Conservation (phyloP, 75 land plant species). For the Sequoiadendron giganteum region DNA sequence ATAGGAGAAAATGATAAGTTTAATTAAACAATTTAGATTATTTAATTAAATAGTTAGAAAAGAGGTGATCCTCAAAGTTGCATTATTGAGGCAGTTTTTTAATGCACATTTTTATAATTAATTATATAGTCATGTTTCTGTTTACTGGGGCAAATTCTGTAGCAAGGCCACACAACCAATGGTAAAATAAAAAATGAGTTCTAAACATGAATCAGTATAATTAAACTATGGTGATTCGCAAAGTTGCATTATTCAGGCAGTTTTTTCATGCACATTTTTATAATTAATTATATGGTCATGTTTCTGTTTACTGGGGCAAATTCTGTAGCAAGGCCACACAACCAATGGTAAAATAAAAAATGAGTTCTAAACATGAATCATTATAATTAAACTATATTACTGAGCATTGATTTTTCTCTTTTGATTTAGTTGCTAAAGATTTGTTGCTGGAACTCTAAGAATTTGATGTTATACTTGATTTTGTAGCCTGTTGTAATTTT, state of each 20-base stretch:
- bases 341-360: neutral
- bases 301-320: neutral
- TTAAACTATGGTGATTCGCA: no score
- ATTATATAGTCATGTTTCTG: neutral
- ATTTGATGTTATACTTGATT: neutral
- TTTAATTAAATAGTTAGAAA: no score
- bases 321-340: neutral
- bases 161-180: neutral
- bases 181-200: neutral
- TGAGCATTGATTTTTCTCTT: neutral
- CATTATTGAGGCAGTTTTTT: neutral
- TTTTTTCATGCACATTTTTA: neutral
- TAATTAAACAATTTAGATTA: no score
- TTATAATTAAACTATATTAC: neutral
- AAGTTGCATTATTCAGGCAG: neutral
- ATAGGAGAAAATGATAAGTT: no score
- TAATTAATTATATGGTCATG: neutral
- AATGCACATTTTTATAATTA: neutral
- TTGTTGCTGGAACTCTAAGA: neutral
- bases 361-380: neutral
- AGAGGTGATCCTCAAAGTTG: no score
- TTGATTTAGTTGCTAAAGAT: neutral
- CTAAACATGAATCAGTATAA: neutral
- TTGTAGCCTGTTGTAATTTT: neutral
- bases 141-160: neutral